These are phyloP conservation scores for Castanea mollissima DNA, from an alignment of 306 rosid species.

Conservation along the genomic window DNA sequence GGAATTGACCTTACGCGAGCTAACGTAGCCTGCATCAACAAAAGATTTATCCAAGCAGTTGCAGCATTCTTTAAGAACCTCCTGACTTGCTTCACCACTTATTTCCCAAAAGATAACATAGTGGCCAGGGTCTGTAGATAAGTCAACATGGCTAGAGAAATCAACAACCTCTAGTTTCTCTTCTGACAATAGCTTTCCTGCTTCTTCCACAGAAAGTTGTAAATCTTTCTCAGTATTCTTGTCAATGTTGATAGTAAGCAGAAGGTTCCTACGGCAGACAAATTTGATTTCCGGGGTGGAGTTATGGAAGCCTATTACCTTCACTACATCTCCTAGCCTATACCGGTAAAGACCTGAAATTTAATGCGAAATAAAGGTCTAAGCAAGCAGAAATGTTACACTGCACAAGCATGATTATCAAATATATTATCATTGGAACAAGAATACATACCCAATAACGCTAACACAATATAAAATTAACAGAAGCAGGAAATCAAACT, in stretches of 20 bases:
- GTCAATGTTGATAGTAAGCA: constrained; percentile 75
- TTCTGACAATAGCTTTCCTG: constrained; percentile 48
- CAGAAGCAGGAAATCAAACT: too few species aligned
- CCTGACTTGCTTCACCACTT: constrained; percentile 66
- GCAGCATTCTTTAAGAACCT: constrained; percentile 69
- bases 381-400: too few species aligned
- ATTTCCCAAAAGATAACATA: constrained; percentile 87
- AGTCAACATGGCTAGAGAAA: constrained; percentile 65
- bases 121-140: constrained; percentile 71
- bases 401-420: too few species aligned
- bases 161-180: constrained; percentile 78
- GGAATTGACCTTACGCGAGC: constrained; percentile 59
- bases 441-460: too few species aligned
- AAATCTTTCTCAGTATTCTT: constrained; percentile 86
- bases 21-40: constrained; percentile 64
- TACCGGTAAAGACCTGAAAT: constrained; percentile 82
- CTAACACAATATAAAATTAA: too few species aligned
- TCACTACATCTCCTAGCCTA: constrained; percentile 78
- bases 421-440: too few species aligned
- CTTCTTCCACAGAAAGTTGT: constrained; percentile 69
- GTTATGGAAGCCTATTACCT: constrained; percentile 76
- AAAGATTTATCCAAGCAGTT: constrained; percentile 68
- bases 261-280: constrained; percentile 57
- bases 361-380: not conserved
- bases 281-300: constrained; percentile 76